phyloP scores from a whole-genome alignment of 768 basidiomycete genomes.

The Baorangia bicolor region DNA sequence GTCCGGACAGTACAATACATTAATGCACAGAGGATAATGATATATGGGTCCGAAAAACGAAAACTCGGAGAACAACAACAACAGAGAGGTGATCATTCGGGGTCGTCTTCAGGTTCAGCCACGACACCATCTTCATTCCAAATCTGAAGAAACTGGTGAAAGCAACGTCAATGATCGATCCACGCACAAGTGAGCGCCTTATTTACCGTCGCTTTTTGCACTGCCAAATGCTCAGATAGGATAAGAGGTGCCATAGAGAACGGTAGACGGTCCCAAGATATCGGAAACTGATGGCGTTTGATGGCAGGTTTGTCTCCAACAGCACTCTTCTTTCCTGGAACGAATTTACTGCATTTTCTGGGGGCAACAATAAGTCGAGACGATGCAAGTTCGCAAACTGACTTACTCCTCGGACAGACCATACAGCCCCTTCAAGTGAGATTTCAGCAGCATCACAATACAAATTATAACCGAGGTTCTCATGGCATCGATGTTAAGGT shows the following conservation, averaged over 20 bases:
- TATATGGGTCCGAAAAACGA: slow-evolving; percentile 16
- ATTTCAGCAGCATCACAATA: slow-evolving; percentile 86
- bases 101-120: slow-evolving; percentile 58
- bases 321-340: slow-evolving; percentile 84
- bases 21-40: slow-evolving; percentile 28
- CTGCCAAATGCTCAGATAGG: slow-evolving; percentile 57
- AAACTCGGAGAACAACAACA: background rate
- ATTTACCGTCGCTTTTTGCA: slow-evolving; percentile 66
- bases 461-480: slow-evolving; percentile 74
- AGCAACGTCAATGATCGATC: background rate
- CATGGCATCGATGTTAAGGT: slow-evolving; percentile 37
- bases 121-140: slow-evolving; percentile 81
- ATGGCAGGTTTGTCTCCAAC: slow-evolving; percentile 80
- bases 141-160: slow-evolving; percentile 62
- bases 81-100: slow-evolving; percentile 24
- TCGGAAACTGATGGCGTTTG: slow-evolving; percentile 57
- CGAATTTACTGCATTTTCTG: slow-evolving; percentile 91
- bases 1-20: slow-evolving; percentile 26
- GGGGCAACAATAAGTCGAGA: background rate
- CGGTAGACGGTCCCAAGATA: slow-evolving; percentile 74
- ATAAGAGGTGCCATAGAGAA: slow-evolving; percentile 60
- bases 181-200: slow-evolving; percentile 7
- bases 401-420: slow-evolving; percentile 89
- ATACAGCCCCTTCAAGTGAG: slow-evolving; percentile 81
- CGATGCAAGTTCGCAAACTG: background rate